phyloP scores from a whole-genome alignment of 495 filamentous ascomycete genomes.

The Penicillium soppii region DNA sequence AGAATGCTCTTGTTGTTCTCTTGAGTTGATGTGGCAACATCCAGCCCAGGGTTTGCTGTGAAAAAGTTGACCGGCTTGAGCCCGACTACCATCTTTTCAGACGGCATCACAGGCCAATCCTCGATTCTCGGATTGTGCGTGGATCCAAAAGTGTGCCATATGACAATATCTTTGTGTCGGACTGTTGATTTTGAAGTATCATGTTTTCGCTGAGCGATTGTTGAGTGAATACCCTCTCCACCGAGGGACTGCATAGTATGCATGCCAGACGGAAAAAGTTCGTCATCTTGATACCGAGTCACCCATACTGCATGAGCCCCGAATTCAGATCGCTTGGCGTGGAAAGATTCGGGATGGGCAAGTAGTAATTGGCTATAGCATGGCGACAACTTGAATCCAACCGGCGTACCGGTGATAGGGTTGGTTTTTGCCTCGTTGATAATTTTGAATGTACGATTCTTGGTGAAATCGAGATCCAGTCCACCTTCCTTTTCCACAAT shows the following conservation, averaged over 20 bases:
- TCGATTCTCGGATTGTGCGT: constrained; percentile 60
- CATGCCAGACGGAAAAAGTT: constrained; percentile 74
- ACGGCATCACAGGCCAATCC: constrained; percentile 66
- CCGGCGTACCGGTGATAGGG: constrained; percentile 67
- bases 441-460: constrained; percentile 77
- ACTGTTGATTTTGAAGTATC: constrained; percentile 32
- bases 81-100: constrained; percentile 41
- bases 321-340: constrained; percentile 76
- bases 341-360: constrained; percentile 64
- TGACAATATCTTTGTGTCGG: constrained; percentile 46
- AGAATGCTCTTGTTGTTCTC: constrained; percentile 30
- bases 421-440: constrained; percentile 69
- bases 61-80: constrained; percentile 78
- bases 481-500: constrained; percentile 58
- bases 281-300: constrained; percentile 70
- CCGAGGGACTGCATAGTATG: constrained; percentile 82
- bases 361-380: constrained; percentile 77
- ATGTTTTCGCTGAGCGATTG: constrained; percentile 12
- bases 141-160: constrained; percentile 57
- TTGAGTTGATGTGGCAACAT: constrained; percentile 34
- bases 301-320: constrained; percentile 76
- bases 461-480: constrained; percentile 58
- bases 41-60: constrained; percentile 59
- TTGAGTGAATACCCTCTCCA: constrained; percentile 40
- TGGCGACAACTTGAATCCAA: constrained; percentile 75